Conservation (phyloP, 257 asterid genomes). For the Forsythia suspensa region DNA sequence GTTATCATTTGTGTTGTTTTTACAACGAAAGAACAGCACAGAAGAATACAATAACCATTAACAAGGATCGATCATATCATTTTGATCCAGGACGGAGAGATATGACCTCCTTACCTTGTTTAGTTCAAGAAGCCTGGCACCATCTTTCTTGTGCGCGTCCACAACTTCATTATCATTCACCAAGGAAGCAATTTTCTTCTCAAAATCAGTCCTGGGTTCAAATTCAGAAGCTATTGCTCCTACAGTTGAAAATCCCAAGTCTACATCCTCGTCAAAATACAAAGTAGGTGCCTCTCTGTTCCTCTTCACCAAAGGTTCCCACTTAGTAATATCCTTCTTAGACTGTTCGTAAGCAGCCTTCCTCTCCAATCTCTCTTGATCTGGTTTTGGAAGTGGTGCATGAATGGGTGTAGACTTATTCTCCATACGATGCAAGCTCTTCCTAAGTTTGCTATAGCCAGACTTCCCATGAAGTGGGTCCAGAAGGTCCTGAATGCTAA, state of each 20-base stretch:
- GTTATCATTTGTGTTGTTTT: slow-evolving; percentile 9
- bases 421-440: slow-evolving; percentile 49
- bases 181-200: slow-evolving; percentile 77
- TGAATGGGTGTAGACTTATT: slow-evolving; percentile 53
- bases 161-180: slow-evolving; percentile 62
- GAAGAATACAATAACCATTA: neutral
- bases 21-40: neutral
- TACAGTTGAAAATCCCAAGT: slow-evolving; percentile 73
- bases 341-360: slow-evolving; percentile 57
- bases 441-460: slow-evolving; percentile 57
- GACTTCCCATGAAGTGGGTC: slow-evolving; percentile 62
- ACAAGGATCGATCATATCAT: neutral
- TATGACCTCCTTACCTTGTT: slow-evolving; percentile 59
- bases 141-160: slow-evolving; percentile 84
- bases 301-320: slow-evolving; percentile 84
- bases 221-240: slow-evolving; percentile 91
- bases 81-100: neutral
- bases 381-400: slow-evolving; percentile 71
- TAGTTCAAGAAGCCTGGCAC: slow-evolving; percentile 91
- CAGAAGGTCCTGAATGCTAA: slow-evolving; percentile 73
- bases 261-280: slow-evolving; percentile 67
- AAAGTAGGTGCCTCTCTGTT: slow-evolving; percentile 88
- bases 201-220: slow-evolving; percentile 86
- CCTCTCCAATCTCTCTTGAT: slow-evolving; percentile 63
- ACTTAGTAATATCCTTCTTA: slow-evolving; percentile 70